Evolutionary conservation across 495 filamentous ascomycete species (phyloP).

Genomic region (Viridothelium virens): DNA sequence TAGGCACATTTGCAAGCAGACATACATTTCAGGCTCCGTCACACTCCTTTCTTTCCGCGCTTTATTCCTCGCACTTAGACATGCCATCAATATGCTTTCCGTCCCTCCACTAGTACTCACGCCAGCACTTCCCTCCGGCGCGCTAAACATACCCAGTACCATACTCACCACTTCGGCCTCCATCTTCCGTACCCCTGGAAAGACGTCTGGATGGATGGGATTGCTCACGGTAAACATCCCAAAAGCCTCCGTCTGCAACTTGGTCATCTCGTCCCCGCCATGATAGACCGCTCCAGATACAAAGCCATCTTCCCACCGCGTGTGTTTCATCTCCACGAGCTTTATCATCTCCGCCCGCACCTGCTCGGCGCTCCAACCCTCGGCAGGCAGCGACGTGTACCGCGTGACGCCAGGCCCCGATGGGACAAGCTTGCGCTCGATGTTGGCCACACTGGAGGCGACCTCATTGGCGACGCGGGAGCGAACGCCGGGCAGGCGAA

Average conservation of each 20-base stretch:
- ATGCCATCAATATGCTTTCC: constrained; percentile 94
- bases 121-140: constrained; percentile 73
- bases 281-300: constrained; percentile 97
- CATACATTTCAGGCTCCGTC: constrained; percentile 90
- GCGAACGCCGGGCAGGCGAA: constrained; percentile 75
- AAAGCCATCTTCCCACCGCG: constrained; percentile 89
- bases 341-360: constrained; percentile 72
- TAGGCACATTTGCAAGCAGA: background rate
- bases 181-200: constrained; percentile 98
- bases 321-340: constrained; percentile 81
- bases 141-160: constrained; percentile 85
- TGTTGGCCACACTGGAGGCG: constrained; percentile 59
- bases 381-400: constrained; percentile 70
- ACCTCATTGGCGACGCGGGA: constrained; percentile 76
- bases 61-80: constrained; percentile 79
- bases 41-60: constrained; percentile 75
- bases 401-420: constrained; percentile 62
- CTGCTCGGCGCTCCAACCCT: constrained; percentile 75
- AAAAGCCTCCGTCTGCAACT: constrained; percentile 86
- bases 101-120: constrained; percentile 90
- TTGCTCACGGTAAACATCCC: constrained; percentile 92
- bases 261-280: constrained; percentile 73
- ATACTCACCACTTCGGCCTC: constrained; percentile 97
- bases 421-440: constrained; percentile 75
- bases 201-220: constrained; percentile 98